Conservation (phyloP, 179 eudicot genomes). For the Amaranthus tricolor region DNA sequence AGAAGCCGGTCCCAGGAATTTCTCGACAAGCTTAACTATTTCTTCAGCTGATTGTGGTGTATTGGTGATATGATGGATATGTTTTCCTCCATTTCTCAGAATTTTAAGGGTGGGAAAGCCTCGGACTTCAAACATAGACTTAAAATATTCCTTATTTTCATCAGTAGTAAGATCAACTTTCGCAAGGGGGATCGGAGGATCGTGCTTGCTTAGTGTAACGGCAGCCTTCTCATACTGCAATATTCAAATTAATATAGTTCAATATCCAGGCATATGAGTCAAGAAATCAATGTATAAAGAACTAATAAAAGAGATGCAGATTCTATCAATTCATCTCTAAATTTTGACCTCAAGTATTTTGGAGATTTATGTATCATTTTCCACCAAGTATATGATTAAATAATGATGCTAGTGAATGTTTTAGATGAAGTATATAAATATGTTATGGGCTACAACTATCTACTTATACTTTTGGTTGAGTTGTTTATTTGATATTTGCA, state of each 20-base stretch:
- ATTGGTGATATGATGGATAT: conserved; percentile 31
- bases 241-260: neutral
- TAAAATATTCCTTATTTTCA: conserved; percentile 12
- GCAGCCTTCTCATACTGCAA: conserved; percentile 48
- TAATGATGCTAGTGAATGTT: neutral
- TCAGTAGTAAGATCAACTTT: conserved; percentile 38
- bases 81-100: conserved; percentile 30
- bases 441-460: too few species aligned
- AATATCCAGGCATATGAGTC: neutral
- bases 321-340: too few species aligned
- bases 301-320: neutral
- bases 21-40: conserved; percentile 50
- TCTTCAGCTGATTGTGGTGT: conserved; percentile 49
- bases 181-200: conserved; percentile 39
- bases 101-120: conserved; percentile 46
- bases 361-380: too few species aligned
- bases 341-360: too few species aligned
- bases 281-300: neutral
- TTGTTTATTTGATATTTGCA: too few species aligned
- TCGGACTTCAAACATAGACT: conserved; percentile 11
- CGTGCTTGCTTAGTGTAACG: conserved; percentile 31
- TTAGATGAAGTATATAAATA: neutral
- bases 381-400: neutral
- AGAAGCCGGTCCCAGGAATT: conserved; percentile 68
- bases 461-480: too few species aligned